Evolutionary conservation across 225 moss, liverwort and hornwort genomes (phyloP).

Genomic region (Rhytidiadelphus loreus): DNA sequence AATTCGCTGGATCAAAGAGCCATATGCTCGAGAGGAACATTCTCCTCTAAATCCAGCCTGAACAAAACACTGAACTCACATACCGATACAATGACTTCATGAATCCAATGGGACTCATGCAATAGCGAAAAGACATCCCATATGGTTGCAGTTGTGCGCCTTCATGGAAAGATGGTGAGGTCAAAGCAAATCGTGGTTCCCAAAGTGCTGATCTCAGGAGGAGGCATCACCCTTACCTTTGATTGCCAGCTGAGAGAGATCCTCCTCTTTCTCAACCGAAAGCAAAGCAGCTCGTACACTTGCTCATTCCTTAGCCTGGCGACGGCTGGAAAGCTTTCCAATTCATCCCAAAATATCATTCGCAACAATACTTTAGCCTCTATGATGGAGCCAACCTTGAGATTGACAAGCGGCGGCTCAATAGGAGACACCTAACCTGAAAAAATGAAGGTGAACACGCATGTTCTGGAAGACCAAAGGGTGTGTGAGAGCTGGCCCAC

Average conservation of each 20-base stretch:
- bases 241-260: neutral
- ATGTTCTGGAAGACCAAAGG: neutral
- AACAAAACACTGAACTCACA: conserved; percentile 32
- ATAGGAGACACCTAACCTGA: conserved; percentile 36
- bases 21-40: neutral
- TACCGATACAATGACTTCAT: neutral
- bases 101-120: neutral
- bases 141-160: neutral
- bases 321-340: conserved; percentile 23
- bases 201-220: neutral
- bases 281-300: conserved; percentile 24
- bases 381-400: conserved; percentile 28
- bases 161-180: neutral
- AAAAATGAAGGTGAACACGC: neutral
- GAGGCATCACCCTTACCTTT: neutral
- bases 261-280: neutral
- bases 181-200: neutral
- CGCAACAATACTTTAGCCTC: conserved; percentile 15
- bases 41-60: conserved; percentile 49
- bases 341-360: conserved; percentile 8
- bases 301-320: conserved; percentile 22
- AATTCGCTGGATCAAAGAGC: conserved; percentile 18
- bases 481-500: neutral
- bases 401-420: conserved; percentile 40
- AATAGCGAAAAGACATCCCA: neutral